Base-by-base conservation (phyloP, 257 asterid species). In the Nicotiana undulata region DNA sequence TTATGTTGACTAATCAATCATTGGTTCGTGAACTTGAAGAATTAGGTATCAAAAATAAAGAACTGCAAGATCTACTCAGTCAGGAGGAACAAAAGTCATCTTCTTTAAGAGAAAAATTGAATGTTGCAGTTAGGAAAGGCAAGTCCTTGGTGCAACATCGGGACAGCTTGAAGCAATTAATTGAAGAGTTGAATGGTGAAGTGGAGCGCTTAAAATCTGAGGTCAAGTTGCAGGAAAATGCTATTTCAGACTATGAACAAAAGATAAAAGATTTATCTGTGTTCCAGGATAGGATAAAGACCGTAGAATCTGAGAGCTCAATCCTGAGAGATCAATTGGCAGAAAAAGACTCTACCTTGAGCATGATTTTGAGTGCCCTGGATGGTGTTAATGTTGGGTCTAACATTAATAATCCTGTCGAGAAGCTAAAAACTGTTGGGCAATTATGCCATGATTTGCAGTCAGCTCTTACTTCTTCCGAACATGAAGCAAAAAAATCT, bases 91-190 rank as follows among this genome's bases (percentile, higher is more conserved):
- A 89, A 65, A 92, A 89, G 85, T 88, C 94, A 34, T 86, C 96
- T 86, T 90, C 97, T 81, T 84, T 92, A 81, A 91, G 96, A 86
- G 99, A 95, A 87, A 95, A 93, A 86, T 85, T 95, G 85, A 92
- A 91, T 84, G 87, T 91, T 77, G 99, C 99, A 2, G 98, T 95
- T 63, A 88, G 95, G 85, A 95, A 93, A 85, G 99, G 99, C 22
- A 95, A 93, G 90, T 93, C 95, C 58, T 84, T 95, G 89, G 96
- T 95, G 82, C 97, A 95, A 83, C 97, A 88, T 77, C 88, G 98
- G 52, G 99, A 92, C 83, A 89, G 89, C 85, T 86, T 93, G 96
- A 93, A 95, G 90, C 92, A 93, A 89, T 84, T 77, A 79, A 90
- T 91, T 79, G 96, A 92, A 81, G 97, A 88, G 84, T 81, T 88